These are phyloP conservation scores for Sanguinoderma infundibulare DNA, from an alignment of 1,284 basidiomycete genomes.

Conservation along the genomic window DNA sequence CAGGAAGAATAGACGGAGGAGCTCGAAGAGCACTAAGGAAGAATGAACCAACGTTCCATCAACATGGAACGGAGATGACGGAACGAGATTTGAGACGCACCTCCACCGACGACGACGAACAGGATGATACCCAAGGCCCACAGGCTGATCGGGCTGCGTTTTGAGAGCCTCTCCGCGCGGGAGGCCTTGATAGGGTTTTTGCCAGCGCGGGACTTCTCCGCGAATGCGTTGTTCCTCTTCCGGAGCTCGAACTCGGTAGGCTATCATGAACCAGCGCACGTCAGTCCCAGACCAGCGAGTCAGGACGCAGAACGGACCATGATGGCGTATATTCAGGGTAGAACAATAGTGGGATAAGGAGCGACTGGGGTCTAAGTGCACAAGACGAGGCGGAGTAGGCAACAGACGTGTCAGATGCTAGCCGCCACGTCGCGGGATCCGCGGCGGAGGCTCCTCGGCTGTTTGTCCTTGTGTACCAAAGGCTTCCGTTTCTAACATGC, in stretches of 20 bases:
- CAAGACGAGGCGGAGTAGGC: constrained; percentile 2
- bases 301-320: constrained; percentile 36
- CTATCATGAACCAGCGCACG: constrained; percentile 25
- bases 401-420: constrained; percentile 23
- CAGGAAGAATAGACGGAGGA: constrained; percentile 67
- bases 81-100: constrained; percentile 43
- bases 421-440: constrained; percentile 23
- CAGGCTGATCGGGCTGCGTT: constrained; percentile 70
- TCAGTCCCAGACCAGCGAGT: not conserved
- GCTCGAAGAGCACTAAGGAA: constrained; percentile 70
- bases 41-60: not conserved
- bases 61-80: constrained; percentile 3
- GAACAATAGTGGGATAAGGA: constrained; percentile 17
- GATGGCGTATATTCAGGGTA: constrained; percentile 11
- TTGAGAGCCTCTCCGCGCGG: constrained; percentile 68
- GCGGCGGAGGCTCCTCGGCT: constrained; percentile 3
- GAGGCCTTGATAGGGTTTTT: constrained; percentile 77
- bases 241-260: constrained; percentile 77
- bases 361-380: constrained; percentile 20
- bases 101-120: constrained; percentile 79
- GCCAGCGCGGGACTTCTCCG: constrained; percentile 67
- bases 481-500: constrained; percentile 43
- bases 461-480: constrained; percentile 32
- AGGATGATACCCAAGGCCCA: constrained; percentile 72
- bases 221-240: constrained; percentile 78